Conservation (phyloP, 345 rosid species). For the Sonneratia caseolaris region DNA sequence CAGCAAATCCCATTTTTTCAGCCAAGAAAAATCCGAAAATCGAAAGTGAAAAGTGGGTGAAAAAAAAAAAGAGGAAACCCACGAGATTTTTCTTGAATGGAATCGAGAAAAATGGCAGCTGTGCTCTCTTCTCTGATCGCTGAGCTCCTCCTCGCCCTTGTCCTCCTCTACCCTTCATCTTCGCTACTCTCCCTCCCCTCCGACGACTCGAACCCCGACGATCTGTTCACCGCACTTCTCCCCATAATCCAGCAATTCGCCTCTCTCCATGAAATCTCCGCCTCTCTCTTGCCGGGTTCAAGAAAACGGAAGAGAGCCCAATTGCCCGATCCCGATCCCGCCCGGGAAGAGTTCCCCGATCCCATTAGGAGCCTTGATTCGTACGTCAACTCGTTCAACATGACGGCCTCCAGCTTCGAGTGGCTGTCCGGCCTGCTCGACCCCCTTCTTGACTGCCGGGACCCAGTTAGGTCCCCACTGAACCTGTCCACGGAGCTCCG, state of each 20-base stretch:
- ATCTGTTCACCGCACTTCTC: constrained; percentile 18
- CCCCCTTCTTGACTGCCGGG: constrained; percentile 63
- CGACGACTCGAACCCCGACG: constrained; percentile 1
- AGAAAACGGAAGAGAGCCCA: constrained; percentile 46
- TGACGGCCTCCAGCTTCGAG: constrained; percentile 48
- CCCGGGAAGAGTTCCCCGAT: constrained; percentile 7
- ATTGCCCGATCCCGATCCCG: constrained; percentile 24
- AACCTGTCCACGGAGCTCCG: constrained; percentile 53
- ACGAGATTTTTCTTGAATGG: constrained; percentile 21
- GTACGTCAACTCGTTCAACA: constrained; percentile 34
- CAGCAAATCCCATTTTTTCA: constrained; percentile 22
- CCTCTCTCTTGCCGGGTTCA: constrained; percentile 30
- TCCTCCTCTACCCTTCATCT: constrained; percentile 25
- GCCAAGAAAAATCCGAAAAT: background rate
- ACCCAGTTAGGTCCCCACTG: constrained; percentile 42
- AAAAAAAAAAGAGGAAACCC: background rate
- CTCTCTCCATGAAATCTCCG: constrained; percentile 31
- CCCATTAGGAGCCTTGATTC: constrained; percentile 30
- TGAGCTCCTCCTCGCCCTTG: constrained; percentile 29
- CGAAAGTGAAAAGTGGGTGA: background rate
- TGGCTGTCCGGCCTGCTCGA: constrained; percentile 66
- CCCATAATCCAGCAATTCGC: constrained; percentile 30
- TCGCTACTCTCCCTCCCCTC: constrained; percentile 6
- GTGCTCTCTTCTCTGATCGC: constrained; percentile 36
- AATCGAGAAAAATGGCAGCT: constrained; percentile 43